Conservation (phyloP, 1,284 basidiomycete species). For the Cerioporus squamosus region DNA sequence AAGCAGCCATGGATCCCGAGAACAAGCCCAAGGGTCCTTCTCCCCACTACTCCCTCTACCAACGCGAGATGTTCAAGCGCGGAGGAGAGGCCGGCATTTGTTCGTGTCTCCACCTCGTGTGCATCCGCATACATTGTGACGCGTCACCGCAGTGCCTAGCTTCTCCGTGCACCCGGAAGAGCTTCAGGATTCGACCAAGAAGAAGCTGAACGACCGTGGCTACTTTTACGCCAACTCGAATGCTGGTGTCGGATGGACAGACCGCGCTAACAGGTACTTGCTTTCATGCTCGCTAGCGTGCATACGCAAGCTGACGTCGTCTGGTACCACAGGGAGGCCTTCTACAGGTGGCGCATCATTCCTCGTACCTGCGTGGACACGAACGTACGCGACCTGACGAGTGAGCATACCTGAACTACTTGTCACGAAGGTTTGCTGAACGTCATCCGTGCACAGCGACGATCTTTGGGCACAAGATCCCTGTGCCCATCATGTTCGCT, state of each 20-base stretch:
- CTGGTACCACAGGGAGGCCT: slow-evolving; percentile 42
- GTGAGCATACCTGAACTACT: slow-evolving; percentile 30
- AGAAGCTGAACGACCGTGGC: slow-evolving; percentile 53
- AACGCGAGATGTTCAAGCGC: slow-evolving; percentile 54
- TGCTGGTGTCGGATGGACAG: slow-evolving; percentile 59
- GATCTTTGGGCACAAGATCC: slow-evolving; percentile 58
- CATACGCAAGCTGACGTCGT: background rate
- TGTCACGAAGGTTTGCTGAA: background rate
- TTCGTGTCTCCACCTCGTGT: slow-evolving; percentile 25
- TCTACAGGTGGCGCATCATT: slow-evolving; percentile 56
- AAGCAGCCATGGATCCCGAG: slow-evolving; percentile 49
- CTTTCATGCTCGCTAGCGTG: background rate
- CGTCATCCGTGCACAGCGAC: slow-evolving; percentile 33
- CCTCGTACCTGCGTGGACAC: slow-evolving; percentile 66
- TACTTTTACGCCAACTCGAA: slow-evolving; percentile 64
- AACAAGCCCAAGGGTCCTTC: slow-evolving; percentile 56
- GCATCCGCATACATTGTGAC: too few relatives aligned
- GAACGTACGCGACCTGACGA: slow-evolving; percentile 55
- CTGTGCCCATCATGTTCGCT: slow-evolving; percentile 58
- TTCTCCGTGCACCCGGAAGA: slow-evolving; percentile 55
- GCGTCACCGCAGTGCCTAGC: slow-evolving; percentile 31
- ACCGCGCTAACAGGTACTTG: slow-evolving; percentile 51
- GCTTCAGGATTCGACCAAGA: slow-evolving; percentile 52
- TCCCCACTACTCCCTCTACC: slow-evolving; percentile 60
- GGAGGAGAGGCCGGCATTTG: slow-evolving; percentile 46